Percentiles rank a stretch among this genome's conserved stretches.
phyloP scores from a whole-genome alignment of 306 rosid genomes.

The Vigna radiata region DNA sequence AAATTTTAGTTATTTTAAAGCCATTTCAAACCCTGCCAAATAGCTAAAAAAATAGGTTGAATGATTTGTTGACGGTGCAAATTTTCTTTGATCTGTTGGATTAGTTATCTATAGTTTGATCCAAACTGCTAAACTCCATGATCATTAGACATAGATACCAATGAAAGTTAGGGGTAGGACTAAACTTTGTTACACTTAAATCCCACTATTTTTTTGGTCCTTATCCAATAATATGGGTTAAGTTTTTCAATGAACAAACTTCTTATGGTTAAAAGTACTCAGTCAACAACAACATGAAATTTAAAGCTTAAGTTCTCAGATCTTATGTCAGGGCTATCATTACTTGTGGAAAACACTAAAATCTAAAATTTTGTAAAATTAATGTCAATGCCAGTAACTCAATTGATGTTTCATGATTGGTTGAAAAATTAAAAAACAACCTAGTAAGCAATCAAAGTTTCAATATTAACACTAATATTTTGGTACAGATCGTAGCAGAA shows the following conservation, averaged over 20 bases:
- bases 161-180: not conserved
- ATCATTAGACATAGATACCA: not conserved
- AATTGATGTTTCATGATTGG: too few species aligned
- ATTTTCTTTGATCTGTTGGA: slow-evolving; percentile 16
- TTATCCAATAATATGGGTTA: too few species aligned
- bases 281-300: not conserved
- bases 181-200: not conserved
- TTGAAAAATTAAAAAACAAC: too few species aligned
- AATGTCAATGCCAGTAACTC: not conserved
- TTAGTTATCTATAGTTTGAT: slow-evolving; percentile 13
- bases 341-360: slow-evolving; percentile 13
- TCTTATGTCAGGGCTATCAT: not conserved
- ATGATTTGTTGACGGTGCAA: slow-evolving; percentile 6
- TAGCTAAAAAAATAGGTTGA: slow-evolving; percentile 8
- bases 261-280: not conserved
- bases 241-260: not conserved
- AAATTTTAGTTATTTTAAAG: not conserved
- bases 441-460: not conserved
- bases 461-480: not conserved
- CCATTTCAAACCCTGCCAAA: slow-evolving; percentile 6
- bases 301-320: slow-evolving; percentile 4
- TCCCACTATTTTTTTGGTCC: too few species aligned
- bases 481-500: not conserved
- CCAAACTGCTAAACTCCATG: not conserved
- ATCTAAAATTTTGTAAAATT: not conserved